A percentile compares a stretch with the other conserved stretches of the same genome.
Evolutionary conservation across 495 filamentous ascomycete genomes (phyloP).

Genomic region (Trichoderma gamsii): DNA sequence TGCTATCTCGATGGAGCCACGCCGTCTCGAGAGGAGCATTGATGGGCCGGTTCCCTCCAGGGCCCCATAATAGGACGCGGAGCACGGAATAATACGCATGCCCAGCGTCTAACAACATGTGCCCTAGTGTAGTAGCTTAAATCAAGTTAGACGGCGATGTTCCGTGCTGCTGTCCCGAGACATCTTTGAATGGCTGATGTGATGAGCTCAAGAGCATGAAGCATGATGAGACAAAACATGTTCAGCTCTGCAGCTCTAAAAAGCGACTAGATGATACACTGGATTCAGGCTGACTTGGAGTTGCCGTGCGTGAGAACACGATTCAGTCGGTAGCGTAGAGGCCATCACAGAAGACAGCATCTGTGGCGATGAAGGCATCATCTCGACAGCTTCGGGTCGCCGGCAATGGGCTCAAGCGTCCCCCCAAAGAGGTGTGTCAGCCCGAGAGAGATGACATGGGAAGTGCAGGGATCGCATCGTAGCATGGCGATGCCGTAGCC

Average conservation of each 20-base stretch:
- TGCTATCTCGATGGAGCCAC: background rate
- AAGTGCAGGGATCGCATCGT: background rate
- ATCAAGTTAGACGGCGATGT: slow-evolving; percentile 7
- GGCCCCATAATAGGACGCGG: background rate
- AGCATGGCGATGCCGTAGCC: slow-evolving; percentile 6
- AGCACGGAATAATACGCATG: slow-evolving; percentile 12
- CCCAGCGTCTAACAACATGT: background rate
- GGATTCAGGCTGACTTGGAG: too few relatives aligned
- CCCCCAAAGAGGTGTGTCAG: slow-evolving; percentile 10
- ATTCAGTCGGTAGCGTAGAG: background rate
- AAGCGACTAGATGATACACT: too few relatives aligned
- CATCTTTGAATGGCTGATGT: background rate
- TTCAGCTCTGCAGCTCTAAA: background rate
- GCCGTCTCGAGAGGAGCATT: background rate
- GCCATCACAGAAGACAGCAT: background rate
- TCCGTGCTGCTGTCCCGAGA: background rate
- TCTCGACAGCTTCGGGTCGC: slow-evolving; percentile 1
- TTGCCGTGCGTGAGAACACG: too few relatives aligned
- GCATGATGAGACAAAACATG: background rate
- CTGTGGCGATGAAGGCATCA: background rate
- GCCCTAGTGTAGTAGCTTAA: slow-evolving; percentile 11
- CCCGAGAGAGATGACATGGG: slow-evolving; percentile 5
- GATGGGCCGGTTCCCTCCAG: background rate
- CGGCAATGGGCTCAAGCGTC: background rate
- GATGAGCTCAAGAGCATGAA: background rate